Percentiles rank a stretch among this genome's conserved stretches.
Evolutionary conservation across 495 filamentous ascomycete species (phyloP).

Genomic region (Aspergillus homomorphus): DNA sequence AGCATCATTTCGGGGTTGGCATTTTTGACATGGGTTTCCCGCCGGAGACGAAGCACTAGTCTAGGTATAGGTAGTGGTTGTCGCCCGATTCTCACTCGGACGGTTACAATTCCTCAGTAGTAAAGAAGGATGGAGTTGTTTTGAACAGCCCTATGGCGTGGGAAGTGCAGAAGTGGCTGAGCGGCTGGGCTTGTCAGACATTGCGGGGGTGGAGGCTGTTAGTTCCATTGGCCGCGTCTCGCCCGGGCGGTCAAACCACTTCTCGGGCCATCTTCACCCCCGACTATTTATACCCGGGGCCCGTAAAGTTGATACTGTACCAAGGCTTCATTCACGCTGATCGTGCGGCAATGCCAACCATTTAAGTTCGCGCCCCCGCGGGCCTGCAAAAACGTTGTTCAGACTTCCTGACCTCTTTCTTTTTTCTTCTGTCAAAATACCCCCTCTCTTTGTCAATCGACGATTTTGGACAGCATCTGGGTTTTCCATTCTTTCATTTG

Average conservation of each 20-base stretch:
- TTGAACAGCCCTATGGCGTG: background rate
- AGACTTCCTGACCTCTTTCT: background rate
- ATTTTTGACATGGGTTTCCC: background rate
- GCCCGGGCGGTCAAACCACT: background rate
- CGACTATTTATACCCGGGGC: background rate
- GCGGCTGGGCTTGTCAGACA: no score
- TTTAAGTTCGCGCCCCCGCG: background rate
- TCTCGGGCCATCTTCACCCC: no score
- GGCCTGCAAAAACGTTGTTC: background rate
- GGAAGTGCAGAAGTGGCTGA: background rate
- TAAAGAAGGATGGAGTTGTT: no score
- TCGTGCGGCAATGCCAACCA: background rate
- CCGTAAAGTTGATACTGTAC: background rate
- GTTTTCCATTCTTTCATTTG: background rate
- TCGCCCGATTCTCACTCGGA: no score
- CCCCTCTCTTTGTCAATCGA: background rate
- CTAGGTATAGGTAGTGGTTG: no score
- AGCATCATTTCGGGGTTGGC: background rate
- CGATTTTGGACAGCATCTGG: no score
- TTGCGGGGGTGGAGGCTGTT: no score
- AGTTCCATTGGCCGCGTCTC: background rate
- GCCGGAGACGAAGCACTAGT: background rate
- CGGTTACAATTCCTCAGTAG: no score
- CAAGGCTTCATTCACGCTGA: background rate
- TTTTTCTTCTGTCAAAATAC: no score